phyloP scores from a whole-genome alignment of 805 yeast species.

The Lachancea fermentati region DNA sequence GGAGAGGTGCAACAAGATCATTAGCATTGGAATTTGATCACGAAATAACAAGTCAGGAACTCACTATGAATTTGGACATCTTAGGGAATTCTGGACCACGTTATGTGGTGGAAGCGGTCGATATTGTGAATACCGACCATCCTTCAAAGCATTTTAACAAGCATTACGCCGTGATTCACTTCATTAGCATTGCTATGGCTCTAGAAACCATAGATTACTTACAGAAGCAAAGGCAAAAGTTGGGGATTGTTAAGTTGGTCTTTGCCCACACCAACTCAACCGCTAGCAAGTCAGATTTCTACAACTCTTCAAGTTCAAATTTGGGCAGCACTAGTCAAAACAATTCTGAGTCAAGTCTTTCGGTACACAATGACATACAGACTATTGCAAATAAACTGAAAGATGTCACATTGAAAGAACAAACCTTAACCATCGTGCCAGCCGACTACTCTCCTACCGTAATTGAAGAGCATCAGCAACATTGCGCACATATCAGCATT shows the following conservation, averaged over 20 bases:
- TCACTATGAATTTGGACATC: conserved; percentile 14
- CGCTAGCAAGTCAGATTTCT: conserved; percentile 5
- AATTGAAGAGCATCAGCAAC: conserved; percentile 13
- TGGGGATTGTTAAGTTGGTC: conserved; percentile 1
- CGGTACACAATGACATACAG: conserved; percentile 14
- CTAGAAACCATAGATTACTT: conserved; percentile 6
- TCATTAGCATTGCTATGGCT: conserved; percentile 12
- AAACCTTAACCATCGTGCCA: conserved; percentile 10
- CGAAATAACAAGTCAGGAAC: conserved; percentile 8
- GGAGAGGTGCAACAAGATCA: conserved; percentile 28
- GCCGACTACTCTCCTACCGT: conserved; percentile 16
- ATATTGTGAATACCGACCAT: conserved; percentile 17
- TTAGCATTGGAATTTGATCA: conserved; percentile 19
- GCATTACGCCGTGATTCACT: conserved; percentile 9
- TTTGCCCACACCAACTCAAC: conserved; percentile 2
- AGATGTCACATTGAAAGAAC: conserved; percentile 11
- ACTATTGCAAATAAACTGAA: conserved; percentile 11
- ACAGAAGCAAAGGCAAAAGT: neutral
- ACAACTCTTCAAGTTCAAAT: conserved; percentile 8
- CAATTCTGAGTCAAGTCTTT: conserved; percentile 14
- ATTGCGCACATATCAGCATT: conserved; percentile 14
- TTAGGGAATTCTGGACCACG: conserved; percentile 16
- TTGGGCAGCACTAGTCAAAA: neutral
- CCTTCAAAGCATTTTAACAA: conserved; percentile 10
- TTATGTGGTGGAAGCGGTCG: conserved; percentile 25